Percentiles rank a stretch among this genome's conserved stretches.
phyloP scores from a whole-genome alignment of 2,329 filamentous ascomycete species.

The Rutstroemia sydowiana region DNA sequence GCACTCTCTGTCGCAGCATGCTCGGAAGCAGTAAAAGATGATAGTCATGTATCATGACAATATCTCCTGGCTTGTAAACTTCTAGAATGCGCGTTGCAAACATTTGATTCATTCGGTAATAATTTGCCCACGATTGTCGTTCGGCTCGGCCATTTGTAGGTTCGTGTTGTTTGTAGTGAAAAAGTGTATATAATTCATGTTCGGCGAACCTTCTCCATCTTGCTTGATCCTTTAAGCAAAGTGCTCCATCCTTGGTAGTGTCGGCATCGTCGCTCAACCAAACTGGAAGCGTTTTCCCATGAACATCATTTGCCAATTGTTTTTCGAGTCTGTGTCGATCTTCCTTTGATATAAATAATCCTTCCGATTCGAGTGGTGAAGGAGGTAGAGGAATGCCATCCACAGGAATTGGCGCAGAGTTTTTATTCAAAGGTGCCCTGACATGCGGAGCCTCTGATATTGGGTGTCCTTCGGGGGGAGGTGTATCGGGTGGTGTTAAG shows the following conservation, averaged over 20 bases:
- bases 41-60: constrained; percentile 94
- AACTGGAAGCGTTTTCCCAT: constrained; percentile 75
- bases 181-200: constrained; percentile 82
- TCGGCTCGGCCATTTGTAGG: constrained; percentile 78
- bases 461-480: constrained; percentile 40
- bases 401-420: constrained; percentile 72
- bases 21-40: constrained; percentile 81
- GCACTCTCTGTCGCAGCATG: constrained; percentile 84
- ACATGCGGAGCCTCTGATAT: constrained; percentile 32
- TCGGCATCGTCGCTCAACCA: constrained; percentile 80
- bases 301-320: constrained; percentile 64
- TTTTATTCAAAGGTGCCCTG: constrained; percentile 53
- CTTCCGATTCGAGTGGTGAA: constrained; percentile 56
- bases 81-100: constrained; percentile 87
- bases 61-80: constrained; percentile 89
- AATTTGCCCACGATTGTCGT: constrained; percentile 93
- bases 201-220: constrained; percentile 89
- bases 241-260: constrained; percentile 51
- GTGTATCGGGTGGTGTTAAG: constrained; percentile 40
- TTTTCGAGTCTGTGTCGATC: constrained; percentile 69
- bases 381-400: constrained; percentile 50
- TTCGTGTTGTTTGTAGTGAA: constrained; percentile 94
- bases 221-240: constrained; percentile 71
- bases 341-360: constrained; percentile 60
- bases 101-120: constrained; percentile 83